Evolutionary conservation across 108 stramenopile genomes (phyloP).

Genomic region (Epithemia pelagica): DNA sequence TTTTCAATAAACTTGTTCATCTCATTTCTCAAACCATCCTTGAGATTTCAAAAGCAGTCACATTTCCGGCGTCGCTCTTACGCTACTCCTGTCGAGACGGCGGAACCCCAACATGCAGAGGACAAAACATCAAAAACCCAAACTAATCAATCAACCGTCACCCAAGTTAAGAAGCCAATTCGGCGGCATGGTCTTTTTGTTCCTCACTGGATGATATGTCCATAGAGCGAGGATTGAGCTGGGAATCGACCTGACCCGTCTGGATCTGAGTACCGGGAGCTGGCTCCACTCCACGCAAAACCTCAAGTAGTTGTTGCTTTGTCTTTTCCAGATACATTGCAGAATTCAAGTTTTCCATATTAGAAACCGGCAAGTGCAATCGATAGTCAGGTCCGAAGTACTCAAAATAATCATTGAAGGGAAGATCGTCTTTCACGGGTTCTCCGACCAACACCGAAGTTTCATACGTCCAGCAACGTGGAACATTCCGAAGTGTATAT

Average conservation of each 20-base stretch:
- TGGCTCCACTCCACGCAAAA: constrained; percentile 73
- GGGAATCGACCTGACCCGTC: constrained; percentile 76
- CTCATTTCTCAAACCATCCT: too few relatives aligned
- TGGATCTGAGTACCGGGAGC: constrained; percentile 79
- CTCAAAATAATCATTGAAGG: constrained; percentile 98
- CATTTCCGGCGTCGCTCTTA: too few relatives aligned
- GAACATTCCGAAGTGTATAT: constrained; percentile 98
- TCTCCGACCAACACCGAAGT: constrained; percentile 88
- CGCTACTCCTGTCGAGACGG: too few relatives aligned
- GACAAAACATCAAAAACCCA: too few relatives aligned
- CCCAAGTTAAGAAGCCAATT: constrained; percentile 44
- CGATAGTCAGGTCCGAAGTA: constrained; percentile 98
- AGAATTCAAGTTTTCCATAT: constrained; percentile 97
- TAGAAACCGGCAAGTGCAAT: constrained; percentile 90
- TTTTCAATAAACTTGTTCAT: too few relatives aligned
- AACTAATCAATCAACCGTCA: too few relatives aligned
- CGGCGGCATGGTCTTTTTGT: constrained; percentile 56
- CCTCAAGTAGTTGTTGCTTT: constrained; percentile 71
- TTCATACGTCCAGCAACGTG: constrained; percentile 98
- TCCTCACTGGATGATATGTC: constrained; percentile 44
- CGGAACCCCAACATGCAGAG: too few relatives aligned
- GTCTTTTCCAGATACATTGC: constrained; percentile 82
- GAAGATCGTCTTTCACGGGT: constrained; percentile 84
- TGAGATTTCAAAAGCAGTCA: too few relatives aligned
- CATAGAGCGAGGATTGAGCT: constrained; percentile 57